phyloP scores from a whole-genome alignment of 495 filamentous ascomycete genomes.

The Astrocystis sublimbata region DNA sequence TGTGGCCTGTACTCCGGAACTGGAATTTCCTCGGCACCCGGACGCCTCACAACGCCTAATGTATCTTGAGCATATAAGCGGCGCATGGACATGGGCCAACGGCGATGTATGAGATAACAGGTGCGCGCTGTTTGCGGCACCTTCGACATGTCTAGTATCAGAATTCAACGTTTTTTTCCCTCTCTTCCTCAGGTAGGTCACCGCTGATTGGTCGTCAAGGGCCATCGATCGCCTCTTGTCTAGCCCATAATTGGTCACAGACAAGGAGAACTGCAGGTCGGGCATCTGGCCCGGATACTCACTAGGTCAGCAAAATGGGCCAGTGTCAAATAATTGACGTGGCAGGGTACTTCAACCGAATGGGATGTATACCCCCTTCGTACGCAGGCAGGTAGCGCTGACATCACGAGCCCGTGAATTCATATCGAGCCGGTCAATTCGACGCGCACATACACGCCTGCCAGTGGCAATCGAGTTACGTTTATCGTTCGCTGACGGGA shows the following conservation, averaged over 20 bases:
- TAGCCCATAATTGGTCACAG: slow-evolving; percentile 14
- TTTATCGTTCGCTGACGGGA: neutral
- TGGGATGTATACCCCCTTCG: neutral
- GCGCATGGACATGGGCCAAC: slow-evolving; percentile 3
- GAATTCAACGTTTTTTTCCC: slow-evolving; percentile 9
- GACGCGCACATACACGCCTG: neutral
- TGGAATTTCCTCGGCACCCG: slow-evolving; percentile 12
- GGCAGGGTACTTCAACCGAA: slow-evolving; percentile 12
- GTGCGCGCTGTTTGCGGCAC: slow-evolving; percentile 12
- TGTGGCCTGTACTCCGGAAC: slow-evolving; percentile 3
- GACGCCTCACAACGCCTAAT: slow-evolving; percentile 7
- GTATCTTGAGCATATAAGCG: slow-evolving; percentile 4
- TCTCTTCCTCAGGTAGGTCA: neutral
- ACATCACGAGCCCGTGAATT: slow-evolving; percentile 7
- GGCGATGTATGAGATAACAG: slow-evolving; percentile 3
- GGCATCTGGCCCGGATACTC: slow-evolving; percentile 17
- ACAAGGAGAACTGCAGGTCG: slow-evolving; percentile 22
- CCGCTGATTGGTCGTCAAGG: slow-evolving; percentile 12
- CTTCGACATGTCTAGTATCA: slow-evolving; percentile 17
- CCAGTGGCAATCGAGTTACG: neutral
- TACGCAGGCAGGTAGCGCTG: slow-evolving; percentile 8
- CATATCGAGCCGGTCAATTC: neutral
- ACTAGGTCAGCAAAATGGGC: slow-evolving; percentile 15
- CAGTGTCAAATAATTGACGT: slow-evolving; percentile 20
- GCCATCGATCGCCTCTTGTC: slow-evolving; percentile 8